Conservation (phyloP, 495 filamentous ascomycete genomes). For the Neurospora sublineolata region DNA sequence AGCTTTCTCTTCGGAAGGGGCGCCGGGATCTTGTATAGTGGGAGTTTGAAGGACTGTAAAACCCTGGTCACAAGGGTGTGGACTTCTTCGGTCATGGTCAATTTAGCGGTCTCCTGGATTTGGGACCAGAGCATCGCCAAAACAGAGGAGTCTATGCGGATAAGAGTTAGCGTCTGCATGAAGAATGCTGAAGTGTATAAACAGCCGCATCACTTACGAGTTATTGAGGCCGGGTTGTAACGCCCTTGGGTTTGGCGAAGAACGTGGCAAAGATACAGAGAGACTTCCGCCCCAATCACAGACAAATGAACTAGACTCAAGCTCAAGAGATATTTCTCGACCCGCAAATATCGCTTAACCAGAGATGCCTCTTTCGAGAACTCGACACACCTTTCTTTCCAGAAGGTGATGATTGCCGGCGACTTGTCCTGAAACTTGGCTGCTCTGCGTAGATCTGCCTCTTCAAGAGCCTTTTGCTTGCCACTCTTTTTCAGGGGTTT, state of each 20-base stretch:
- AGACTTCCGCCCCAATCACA: constrained; percentile 30
- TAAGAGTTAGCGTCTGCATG: background rate
- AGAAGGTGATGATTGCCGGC: constrained; percentile 7
- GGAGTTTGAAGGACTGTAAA: background rate
- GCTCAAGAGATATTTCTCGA: constrained; percentile 30
- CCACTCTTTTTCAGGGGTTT: constrained; percentile 13
- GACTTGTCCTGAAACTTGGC: constrained; percentile 12
- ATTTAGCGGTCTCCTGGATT: background rate
- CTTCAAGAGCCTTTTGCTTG: constrained; percentile 16
- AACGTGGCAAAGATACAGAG: constrained; percentile 35
- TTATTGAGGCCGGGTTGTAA: background rate
- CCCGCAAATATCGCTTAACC: constrained; percentile 30
- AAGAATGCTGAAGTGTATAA: background rate
- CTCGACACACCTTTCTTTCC: constrained; percentile 11
- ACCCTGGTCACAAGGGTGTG: constrained; percentile 1
- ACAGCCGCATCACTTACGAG: background rate
- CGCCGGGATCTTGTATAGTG: background rate
- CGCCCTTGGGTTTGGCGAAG: constrained; percentile 18
- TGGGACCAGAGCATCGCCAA: constrained; percentile 10
- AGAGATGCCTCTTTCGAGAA: constrained; percentile 22
- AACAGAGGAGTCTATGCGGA: background rate
- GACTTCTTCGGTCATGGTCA: constrained; percentile 5
- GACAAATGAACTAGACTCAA: constrained; percentile 19
- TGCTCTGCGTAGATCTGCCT: constrained; percentile 14
- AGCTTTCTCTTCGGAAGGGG: background rate